Evolutionary conservation across 2,329 filamentous ascomycete species (phyloP).

Genomic region (Beauveria sp.): DNA sequence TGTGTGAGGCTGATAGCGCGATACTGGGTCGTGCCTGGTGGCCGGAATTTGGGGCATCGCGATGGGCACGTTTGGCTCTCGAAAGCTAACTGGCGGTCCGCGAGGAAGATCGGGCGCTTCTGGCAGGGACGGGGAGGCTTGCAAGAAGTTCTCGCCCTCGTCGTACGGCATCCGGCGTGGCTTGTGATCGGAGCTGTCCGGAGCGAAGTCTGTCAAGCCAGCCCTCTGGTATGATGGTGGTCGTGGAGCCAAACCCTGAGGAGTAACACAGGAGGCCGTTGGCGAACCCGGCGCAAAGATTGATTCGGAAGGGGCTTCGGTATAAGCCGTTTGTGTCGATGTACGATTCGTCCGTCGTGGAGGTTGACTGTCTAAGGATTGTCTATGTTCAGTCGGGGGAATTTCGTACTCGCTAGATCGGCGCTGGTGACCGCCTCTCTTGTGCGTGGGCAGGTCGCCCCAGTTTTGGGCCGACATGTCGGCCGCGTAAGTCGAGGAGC

Average conservation of each 20-base stretch:
- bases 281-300: conserved; percentile 54
- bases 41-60: neutral
- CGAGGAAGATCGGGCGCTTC: conserved; percentile 55
- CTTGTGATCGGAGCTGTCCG: conserved; percentile 21
- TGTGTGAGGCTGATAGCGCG: conserved; percentile 8
- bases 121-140: conserved; percentile 33
- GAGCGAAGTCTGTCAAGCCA: conserved; percentile 32
- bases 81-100: conserved; percentile 51
- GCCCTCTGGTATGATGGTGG: conserved; percentile 50
- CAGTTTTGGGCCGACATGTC: conserved; percentile 13
- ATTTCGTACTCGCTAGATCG: conserved; percentile 19
- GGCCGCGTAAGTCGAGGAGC: neutral
- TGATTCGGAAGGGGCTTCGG: conserved; percentile 49
- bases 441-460: conserved; percentile 11
- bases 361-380: conserved; percentile 29
- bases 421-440: conserved; percentile 10
- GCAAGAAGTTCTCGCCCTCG: conserved; percentile 33
- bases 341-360: conserved; percentile 41
- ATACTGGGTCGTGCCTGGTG: conserved; percentile 13
- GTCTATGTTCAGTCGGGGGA: conserved; percentile 23
- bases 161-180: conserved; percentile 31
- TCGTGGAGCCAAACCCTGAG: conserved; percentile 48
- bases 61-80: conserved; percentile 31
- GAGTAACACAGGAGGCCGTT: conserved; percentile 40
- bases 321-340: conserved; percentile 49